Evolutionary conservation across 306 rosid genomes (phyloP).

Genomic region (Prinsepia uniflora): DNA sequence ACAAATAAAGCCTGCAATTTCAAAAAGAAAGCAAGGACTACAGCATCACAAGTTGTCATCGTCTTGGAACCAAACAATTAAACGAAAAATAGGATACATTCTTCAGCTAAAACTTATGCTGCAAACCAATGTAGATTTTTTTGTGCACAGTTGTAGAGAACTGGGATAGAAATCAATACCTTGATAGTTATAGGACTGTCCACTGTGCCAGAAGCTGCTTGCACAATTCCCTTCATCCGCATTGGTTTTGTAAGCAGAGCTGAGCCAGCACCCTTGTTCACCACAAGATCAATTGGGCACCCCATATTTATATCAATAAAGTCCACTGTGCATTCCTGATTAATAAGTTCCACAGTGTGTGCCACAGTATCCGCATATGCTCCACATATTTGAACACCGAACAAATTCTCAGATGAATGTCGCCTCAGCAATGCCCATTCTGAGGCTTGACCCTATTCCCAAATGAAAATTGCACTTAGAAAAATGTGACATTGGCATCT

Average conservation of each 20-base stretch:
- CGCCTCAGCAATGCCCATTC: constrained; percentile 95
- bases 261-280: constrained; percentile 94
- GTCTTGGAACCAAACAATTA: constrained; percentile 8
- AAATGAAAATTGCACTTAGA: constrained; percentile 15
- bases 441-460: constrained; percentile 86
- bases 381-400: constrained; percentile 95
- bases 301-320: constrained; percentile 96
- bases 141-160: background rate
- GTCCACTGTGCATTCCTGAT: constrained; percentile 72
- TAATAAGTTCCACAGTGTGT: constrained; percentile 71
- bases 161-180: constrained; percentile 37
- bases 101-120: constrained; percentile 9
- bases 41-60: constrained; percentile 1
- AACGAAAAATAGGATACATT: background rate
- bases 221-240: constrained; percentile 76
- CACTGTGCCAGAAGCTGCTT: constrained; percentile 64
- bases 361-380: constrained; percentile 75
- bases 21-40: background rate
- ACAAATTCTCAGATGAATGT: constrained; percentile 78
- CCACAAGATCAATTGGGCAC: constrained; percentile 92
- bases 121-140: constrained; percentile 6
- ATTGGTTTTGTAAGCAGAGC: constrained; percentile 86
- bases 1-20: background rate
- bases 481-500: constrained; percentile 3
- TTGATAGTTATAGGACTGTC: constrained; percentile 65